These are phyloP conservation scores for Liquidambar formosana DNA, from an alignment of 164 flowering plant genomes.

Conservation along the genomic window DNA sequence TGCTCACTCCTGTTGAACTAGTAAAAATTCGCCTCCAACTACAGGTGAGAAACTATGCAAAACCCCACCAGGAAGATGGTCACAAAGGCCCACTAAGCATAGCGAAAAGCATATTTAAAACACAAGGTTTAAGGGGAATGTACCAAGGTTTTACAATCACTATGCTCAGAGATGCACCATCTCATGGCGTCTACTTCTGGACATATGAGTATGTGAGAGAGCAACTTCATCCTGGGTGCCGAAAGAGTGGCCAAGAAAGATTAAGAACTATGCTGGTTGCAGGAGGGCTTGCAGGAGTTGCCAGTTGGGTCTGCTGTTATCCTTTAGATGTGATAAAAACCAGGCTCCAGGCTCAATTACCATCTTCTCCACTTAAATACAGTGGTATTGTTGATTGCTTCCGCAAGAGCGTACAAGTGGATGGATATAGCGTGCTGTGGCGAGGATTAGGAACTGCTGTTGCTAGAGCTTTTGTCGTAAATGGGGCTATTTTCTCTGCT, in stretches of 20 bases:
- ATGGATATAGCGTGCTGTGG: constrained; percentile 70
- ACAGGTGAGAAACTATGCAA: constrained; percentile 20
- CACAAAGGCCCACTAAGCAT: constrained; percentile 50
- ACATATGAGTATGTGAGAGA: constrained; percentile 79
- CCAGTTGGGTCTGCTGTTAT: constrained; percentile 84
- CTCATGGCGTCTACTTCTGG: constrained; percentile 77
- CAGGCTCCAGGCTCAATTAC: constrained; percentile 66
- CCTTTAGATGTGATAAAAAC: constrained; percentile 89
- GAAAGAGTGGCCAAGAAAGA: constrained; percentile 65
- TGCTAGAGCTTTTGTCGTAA: constrained; percentile 81
- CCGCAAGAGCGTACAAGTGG: constrained; percentile 55
- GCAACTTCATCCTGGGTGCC: constrained; percentile 80
- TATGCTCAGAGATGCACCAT: constrained; percentile 49
- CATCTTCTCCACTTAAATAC: constrained; percentile 38
- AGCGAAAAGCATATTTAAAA: constrained; percentile 45
- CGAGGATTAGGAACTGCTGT: constrained; percentile 83
- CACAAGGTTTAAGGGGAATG: constrained; percentile 68
- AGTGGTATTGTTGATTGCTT: constrained; percentile 74
- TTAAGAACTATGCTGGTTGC: constrained; percentile 72
- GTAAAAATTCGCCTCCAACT: constrained; percentile 80
- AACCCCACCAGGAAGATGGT: constrained; percentile 1
- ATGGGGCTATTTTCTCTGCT: constrained; percentile 78
- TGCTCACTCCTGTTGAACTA: constrained; percentile 82
- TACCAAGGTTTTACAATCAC: constrained; percentile 75
- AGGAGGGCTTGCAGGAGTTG: constrained; percentile 89